Base-by-base conservation (phyloP, 331 rosid species). In the Rosa hybrid region DNA sequence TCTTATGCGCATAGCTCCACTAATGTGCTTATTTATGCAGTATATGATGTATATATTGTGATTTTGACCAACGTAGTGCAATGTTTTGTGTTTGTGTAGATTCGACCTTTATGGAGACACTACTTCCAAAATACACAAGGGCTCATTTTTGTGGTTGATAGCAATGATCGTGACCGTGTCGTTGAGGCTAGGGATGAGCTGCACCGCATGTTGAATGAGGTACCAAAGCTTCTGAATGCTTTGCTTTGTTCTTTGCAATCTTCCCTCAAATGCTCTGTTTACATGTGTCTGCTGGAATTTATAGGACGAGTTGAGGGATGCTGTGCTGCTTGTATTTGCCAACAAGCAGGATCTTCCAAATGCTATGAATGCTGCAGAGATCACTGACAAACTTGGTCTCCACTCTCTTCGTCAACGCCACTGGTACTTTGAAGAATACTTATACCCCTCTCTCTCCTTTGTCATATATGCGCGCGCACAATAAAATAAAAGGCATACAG, bases 321-420 rank as follows among this genome's bases (percentile, higher is more conserved):
- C 83, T 8, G 93, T 90, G 73, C 77, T 90, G 62, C 91, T 90
- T 46, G 91, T 90, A 46, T 90, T 89, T 30, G 91, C 90, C 70
- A 90, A 90, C 90, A 90, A 90, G 76, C 91, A 90, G 71, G 93
- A 90, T 84, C 93, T 90, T 69, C 91, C 90, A 44, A 87, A 90
- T 82, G 93, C 91, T 23, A 82, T 87, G 90, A 89, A 86, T 80
- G 92, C 90, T 76, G 92, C 89, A 30, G 92, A 86, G 82, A 89
- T 89, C 63, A 89, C 90, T 10, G 90, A 86, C 81, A 86, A 86
- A 56, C 90, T 89, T n/a, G 92, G 92, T 72, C 89, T 89, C 50
- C 86, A 89, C 54, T 89, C 92, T 8, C 91, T 85, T 59, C 92
- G 92, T 44, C 92, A 89, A 83, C 91, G 90, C 70, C 93, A 90